Conservation (phyloP, 208 protist genomes). For the Sergeia podlipaevii region DNA sequence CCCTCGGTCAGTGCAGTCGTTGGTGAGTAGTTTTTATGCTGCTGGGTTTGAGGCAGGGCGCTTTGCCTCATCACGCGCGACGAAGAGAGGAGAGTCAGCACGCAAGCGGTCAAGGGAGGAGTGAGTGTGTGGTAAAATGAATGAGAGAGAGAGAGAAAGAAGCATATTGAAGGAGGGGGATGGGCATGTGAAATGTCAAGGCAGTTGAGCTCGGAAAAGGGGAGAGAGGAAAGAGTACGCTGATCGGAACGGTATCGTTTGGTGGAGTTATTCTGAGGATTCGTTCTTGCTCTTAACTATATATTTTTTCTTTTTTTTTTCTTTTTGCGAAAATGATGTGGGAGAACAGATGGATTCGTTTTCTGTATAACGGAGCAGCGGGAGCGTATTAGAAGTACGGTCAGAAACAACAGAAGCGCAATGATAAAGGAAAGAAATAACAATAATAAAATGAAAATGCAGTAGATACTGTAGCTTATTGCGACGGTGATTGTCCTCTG, state of each 20-base stretch:
- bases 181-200: conserved; percentile 8
- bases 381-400: not conserved
- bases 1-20: conserved; percentile 23
- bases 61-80: conserved; percentile 11
- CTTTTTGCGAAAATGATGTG: not conserved
- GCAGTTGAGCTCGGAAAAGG: not conserved
- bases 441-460: no score
- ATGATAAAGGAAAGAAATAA: no score
- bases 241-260: no score
- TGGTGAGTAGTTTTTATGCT: conserved; percentile 50
- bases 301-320: conserved; percentile 10
- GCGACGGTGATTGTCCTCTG: no score
- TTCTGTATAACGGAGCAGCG: not conserved
- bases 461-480: no score
- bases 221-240: not conserved
- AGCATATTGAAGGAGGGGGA: not conserved
- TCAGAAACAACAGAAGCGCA: no score
- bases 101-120: not conserved
- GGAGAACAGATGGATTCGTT: not conserved
- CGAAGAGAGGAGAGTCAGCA: not conserved
- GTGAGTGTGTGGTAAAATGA: not conserved
- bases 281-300: not conserved
- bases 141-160: not conserved
- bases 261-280: no score
- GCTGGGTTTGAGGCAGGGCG: conserved; percentile 52